Evolutionary conservation across 441 rosid species (phyloP).

Genomic region (Erodium texanum): DNA sequence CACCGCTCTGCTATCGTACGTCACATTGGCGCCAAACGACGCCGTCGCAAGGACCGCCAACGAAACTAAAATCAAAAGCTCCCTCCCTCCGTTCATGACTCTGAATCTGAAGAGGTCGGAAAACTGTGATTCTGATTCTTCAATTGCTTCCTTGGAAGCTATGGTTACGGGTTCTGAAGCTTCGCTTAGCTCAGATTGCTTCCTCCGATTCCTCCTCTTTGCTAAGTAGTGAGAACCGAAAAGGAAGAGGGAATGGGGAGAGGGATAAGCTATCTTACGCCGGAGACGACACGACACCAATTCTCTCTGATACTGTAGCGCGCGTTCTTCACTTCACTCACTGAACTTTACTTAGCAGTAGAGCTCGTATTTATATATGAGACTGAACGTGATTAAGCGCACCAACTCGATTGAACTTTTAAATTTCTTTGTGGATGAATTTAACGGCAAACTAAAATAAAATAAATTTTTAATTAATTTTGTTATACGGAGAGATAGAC

Average conservation of each 20-base stretch:
- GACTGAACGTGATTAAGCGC: not conserved
- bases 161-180: not conserved
- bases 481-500: too few species aligned
- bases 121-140: not conserved
- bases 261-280: not conserved
- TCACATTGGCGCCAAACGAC: slow-evolving; percentile 48
- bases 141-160: not conserved
- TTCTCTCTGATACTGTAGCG: not conserved
- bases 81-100: slow-evolving; percentile 11
- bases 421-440: too few species aligned
- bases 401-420: too few species aligned
- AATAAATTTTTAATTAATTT: too few species aligned
- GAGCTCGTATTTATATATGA: not conserved
- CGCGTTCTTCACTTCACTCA: not conserved
- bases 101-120: not conserved
- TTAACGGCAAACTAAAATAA: too few species aligned
- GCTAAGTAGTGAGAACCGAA: not conserved
- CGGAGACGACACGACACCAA: slow-evolving; percentile 6
- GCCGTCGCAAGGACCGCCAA: slow-evolving; percentile 22
- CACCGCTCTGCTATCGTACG: slow-evolving; percentile 69
- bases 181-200: not conserved
- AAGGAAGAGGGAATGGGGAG: not conserved
- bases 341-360: too few species aligned
- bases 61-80: slow-evolving; percentile 15
- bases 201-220: slow-evolving; percentile 8